A percentile compares a stretch with the other conserved stretches of the same genome.
These are phyloP conservation scores for Malus sieversii DNA, from an alignment of 306 rosid genomes.

Conservation along the genomic window DNA sequence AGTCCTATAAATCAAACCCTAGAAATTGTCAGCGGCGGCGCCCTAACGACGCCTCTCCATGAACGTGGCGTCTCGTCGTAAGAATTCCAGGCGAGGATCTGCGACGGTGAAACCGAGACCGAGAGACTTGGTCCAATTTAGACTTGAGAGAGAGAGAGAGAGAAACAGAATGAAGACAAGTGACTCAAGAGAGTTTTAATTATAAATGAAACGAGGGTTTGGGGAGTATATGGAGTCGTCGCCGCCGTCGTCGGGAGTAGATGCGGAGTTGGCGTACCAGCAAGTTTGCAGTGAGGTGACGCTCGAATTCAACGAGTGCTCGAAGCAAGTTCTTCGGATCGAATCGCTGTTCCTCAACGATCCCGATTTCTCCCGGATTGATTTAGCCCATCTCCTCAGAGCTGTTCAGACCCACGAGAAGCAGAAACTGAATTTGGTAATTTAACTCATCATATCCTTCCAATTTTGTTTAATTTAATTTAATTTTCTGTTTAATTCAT, in stretches of 20 bases:
- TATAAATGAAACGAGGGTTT: conserved; percentile 20
- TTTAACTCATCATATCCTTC: not conserved
- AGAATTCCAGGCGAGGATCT: too few relatives aligned
- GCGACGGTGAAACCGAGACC: too few relatives aligned
- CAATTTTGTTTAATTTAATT: not conserved
- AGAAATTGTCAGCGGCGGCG: too few relatives aligned
- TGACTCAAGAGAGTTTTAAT: too few relatives aligned
- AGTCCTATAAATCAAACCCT: too few relatives aligned
- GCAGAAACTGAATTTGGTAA: conserved; percentile 71
- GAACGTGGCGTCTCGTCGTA: too few relatives aligned
- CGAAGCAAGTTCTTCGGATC: conserved; percentile 63
- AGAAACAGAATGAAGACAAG: too few relatives aligned
- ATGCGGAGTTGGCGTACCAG: conserved; percentile 59
- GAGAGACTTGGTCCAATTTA: too few relatives aligned
- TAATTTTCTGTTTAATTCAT: not conserved
- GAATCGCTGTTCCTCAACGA: conserved; percentile 44
- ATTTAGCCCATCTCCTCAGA: conserved; percentile 78
- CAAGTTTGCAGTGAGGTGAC: conserved; percentile 79
- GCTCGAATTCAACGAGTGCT: conserved; percentile 72
- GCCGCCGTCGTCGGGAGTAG: conserved; percentile 27
- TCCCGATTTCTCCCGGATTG: conserved; percentile 49
- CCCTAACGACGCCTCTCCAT: too few relatives aligned
- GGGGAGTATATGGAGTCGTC: conserved; percentile 37
- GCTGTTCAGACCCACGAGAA: conserved; percentile 83
- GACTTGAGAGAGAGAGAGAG: too few relatives aligned